A percentile compares a stretch with the other conserved stretches of the same genome.
phyloP scores from a whole-genome alignment of 345 rosid species.

The Euphorbia pulcherrima region DNA sequence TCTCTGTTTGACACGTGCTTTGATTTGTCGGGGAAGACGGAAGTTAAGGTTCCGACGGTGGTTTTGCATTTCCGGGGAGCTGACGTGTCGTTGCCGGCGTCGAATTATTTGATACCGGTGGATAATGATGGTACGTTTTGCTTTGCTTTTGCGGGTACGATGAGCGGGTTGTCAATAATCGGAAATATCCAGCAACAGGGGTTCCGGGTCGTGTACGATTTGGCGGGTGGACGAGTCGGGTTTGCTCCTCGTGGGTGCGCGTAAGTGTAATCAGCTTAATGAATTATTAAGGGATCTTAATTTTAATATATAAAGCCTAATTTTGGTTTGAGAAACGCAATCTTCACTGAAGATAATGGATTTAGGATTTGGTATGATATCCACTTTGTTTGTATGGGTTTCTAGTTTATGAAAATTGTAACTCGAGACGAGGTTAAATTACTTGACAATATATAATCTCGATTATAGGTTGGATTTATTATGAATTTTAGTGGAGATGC shows the following conservation, averaged over 20 bases:
- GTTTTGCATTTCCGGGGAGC: constrained; percentile 66
- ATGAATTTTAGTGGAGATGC: too few species aligned
- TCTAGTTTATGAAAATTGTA: background rate
- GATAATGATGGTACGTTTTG: constrained; percentile 69
- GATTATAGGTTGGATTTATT: background rate
- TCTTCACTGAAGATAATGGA: background rate
- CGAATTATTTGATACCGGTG: constrained; percentile 85
- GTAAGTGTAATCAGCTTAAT: constrained; percentile 14
- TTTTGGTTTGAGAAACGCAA: background rate
- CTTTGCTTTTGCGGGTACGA: constrained; percentile 92
- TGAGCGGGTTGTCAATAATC: constrained; percentile 74
- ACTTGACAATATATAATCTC: background rate
- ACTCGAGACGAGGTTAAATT: background rate
- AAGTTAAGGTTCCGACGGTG: constrained; percentile 76
- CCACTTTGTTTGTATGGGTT: background rate
- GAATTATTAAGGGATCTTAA: background rate
- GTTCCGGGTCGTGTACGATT: constrained; percentile 79
- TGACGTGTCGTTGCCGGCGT: constrained; percentile 73
- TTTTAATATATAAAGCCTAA: background rate
- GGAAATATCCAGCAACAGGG: constrained; percentile 98
- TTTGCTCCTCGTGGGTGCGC: constrained; percentile 87
- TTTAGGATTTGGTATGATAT: constrained; percentile 8
- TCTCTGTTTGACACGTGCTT: constrained; percentile 81
- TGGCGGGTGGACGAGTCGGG: constrained; percentile 69
- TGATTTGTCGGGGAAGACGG: constrained; percentile 57